Evolutionary conservation across 352 stramenopile genomes (phyloP), one percentile per base, ranked within the genome.

Genomic region (Elongisporangium anandrum): DNA sequence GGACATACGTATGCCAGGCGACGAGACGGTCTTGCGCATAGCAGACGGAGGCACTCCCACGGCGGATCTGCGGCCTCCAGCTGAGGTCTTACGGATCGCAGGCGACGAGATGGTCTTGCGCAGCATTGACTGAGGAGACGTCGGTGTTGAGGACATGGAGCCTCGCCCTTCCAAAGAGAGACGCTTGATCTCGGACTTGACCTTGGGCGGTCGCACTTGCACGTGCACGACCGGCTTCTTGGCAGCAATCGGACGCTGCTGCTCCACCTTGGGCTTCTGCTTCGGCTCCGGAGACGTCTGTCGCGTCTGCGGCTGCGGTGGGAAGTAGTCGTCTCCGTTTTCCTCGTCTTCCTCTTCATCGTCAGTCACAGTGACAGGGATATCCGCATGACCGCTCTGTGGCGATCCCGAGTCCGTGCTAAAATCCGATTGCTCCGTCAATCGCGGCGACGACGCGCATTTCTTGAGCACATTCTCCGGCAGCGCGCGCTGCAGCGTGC

Each of bases 381-480:
- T 45, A 45, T 45, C 34, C 34, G 34, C 12, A 12, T 45, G 34
- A 4, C 9, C 13, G 34, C 34, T 45, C 34, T 45, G 34, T 12
- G 34, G 34, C 1, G 34, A 45, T 12, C 34, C 34, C 5, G 34
- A 45, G 34, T 45, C 34, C 13, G 34, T 45, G 34, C 34, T 45
- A 17, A 45, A 45, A 12, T 45, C 34, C 34, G 34, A 45, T 45
- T 45, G 34, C 34, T 45, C 34, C 13, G 34, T 45, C 34, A 45
- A 12, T 12, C 34, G 34, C 34, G 34, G 34, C 39, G 73, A 79
- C 26, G 59, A 62, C 45, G 78, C 68, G 23, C 66, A 19, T 64
- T 92, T 89, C 68, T 87, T 85, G 56, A 92, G 72, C 48, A 92
- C 57, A 34, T 61, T 82, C 26, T 75, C 52, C 16, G 80, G 73